Base-by-base conservation (phyloP, 2,329 filamentous ascomycete genomes). In the Orbilia javanica region DNA sequence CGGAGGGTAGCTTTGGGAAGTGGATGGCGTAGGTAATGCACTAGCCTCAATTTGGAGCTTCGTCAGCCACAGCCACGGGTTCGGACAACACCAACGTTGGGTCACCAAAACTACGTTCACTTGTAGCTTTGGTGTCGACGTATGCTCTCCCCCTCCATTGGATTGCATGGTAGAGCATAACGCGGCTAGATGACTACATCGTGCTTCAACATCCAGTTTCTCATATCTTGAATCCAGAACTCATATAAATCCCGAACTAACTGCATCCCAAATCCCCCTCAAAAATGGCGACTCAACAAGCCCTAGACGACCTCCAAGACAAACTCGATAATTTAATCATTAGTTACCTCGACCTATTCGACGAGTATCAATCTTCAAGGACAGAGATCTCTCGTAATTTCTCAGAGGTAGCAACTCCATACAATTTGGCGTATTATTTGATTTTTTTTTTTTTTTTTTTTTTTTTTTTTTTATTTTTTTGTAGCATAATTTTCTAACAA, bases 361-460 rank as follows among this genome's bases (percentile, higher is more conserved):
- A 87, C 81, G 81, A 81, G 27, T 84, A 86, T 68, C 85, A 86
- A 69, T 81, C 82, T 42, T 78, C 86, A 48, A 85, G 85, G 44
- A 80, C 82, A 34, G 81, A 83, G 10, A 70, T 86, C 4, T 82
- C 84, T 36, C 63, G 44, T 7, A 13, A 20, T 18, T 53, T 44
- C 7, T 15, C 55, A 60, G 55, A 60, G 42, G 55, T 60, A 67
- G 20, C 11, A 2, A 67, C n/a, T 22, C 20, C 10, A 6, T 31
- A 5, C 10, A 27, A n/a, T 36, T 15, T 39, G 3, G 25, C 22
- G 29, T 13, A 72, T 71, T 84, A 81, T 80, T 77, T 80, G 13
- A 31, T 76, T 27, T 15, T 71, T 79, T n/a, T 70, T 84, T 81
- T 81, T 78, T 80, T 10, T 29, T 76, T 27, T 72, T n/a, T n/a